Evolutionary conservation across 176 grass and related monocot genomes (phyloP).

Genomic region (Oryza officinalis): DNA sequence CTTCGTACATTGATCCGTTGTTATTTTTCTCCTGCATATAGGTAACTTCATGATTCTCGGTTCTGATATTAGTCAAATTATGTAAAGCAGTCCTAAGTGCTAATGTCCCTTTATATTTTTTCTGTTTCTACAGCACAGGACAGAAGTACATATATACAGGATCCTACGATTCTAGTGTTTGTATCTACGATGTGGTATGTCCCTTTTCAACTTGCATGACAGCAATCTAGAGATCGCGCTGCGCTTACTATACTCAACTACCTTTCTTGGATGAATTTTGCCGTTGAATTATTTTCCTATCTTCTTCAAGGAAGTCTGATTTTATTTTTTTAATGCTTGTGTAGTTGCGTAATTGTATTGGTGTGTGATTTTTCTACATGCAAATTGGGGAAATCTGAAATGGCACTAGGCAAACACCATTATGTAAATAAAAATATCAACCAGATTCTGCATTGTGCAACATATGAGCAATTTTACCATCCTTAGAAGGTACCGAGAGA

Average conservation of each 20-base stretch:
- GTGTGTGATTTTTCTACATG: neutral
- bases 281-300: neutral
- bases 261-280: neutral
- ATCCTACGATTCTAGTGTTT: slow-evolving; percentile 64
- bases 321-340: neutral
- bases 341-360: neutral
- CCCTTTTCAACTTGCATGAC: neutral
- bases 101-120: slow-evolving; percentile 20
- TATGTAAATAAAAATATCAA: neutral
- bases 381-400: slow-evolving; percentile 7
- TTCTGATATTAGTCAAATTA: neutral
- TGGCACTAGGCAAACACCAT: neutral
- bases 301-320: neutral
- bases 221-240: neutral
- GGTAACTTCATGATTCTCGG: slow-evolving; percentile 33
- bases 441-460: neutral
- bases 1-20: slow-evolving; percentile 82
- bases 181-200: slow-evolving; percentile 81
- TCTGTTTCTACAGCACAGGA: slow-evolving; percentile 62
- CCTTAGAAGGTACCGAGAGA: no score
- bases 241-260: neutral
- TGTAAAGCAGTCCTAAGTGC: neutral
- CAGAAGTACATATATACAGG: slow-evolving; percentile 91
- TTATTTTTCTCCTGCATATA: slow-evolving; percentile 74
- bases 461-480: no score